Evolutionary conservation across 371 early-diverging fungal species (phyloP), one percentile per base, ranked within the genome.

Genomic region (Blastocladiella emersonii): DNA sequence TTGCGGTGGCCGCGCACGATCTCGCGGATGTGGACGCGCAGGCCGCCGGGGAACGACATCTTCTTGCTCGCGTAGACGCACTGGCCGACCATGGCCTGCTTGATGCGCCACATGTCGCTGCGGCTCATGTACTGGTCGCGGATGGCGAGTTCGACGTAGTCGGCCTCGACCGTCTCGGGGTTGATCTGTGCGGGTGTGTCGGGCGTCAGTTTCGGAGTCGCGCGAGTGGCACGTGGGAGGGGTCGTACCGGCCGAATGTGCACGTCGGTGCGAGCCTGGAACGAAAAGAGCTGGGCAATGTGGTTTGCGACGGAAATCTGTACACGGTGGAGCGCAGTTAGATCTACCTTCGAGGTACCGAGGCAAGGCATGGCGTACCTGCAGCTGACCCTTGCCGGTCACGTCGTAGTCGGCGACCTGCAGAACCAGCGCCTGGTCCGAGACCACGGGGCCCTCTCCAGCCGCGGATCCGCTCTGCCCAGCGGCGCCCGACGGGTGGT

Each of bases 41-140:
- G 85, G 27, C 88, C 73, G 48, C 86, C 83, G 25, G 80, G 74
- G 71, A 78, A 85, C 2, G 80, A 41, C 34, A 93, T 76, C 65
- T 85, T 84, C 69, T 92, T 88, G 36, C 90, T 88, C 17, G 78
- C 74, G 72, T 93, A 88, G 10, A 94, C 85, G 39, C 85, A 83
- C 0, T 81, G 81, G 19, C 83, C 82, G 15, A 76, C 74, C 27
- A 97, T 71, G 53, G 77, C 77, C 57, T 83, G 81, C 67, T 90
- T 87, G 32, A 96, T 70, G 49, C 90, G 72, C 91, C 92, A 93
- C 94, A 96, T 93, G 71, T 94, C 96, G 71, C 86, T 83, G 63
- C 95, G 78, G 19, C 92, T 89, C 5, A 95, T 78, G 70, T 95
- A 93, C 67, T 96, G 96, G 65, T 95, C 93, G 34, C 88, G 81